A percentile compares a stretch with the other conserved stretches of the same genome.
Conservation (phyloP, 1,284 basidiomycete species). For the Pascua guehoae region DNA sequence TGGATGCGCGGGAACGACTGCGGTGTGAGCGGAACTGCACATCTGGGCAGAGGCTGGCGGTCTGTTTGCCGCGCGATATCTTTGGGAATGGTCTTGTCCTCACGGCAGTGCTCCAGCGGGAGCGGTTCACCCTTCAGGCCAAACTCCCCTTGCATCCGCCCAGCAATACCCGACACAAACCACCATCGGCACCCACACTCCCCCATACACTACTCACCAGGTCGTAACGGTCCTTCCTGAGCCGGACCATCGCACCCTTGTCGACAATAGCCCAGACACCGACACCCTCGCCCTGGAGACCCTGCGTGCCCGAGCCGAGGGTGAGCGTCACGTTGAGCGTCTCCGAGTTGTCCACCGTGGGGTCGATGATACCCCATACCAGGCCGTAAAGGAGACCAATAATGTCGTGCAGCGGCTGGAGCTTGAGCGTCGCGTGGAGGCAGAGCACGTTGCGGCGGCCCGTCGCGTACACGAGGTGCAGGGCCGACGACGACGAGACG, state of each 20-base stretch:
- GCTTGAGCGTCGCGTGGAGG: constrained; percentile 71
- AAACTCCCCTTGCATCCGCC: background rate
- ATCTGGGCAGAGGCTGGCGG: background rate
- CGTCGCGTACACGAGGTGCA: constrained; percentile 75
- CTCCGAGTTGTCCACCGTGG: constrained; percentile 61
- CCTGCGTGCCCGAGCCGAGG: constrained; percentile 56
- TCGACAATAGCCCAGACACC: constrained; percentile 80
- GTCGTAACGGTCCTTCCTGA: constrained; percentile 76
- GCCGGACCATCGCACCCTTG: constrained; percentile 67
- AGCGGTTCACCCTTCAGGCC: too few species aligned
- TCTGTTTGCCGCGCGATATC: too few species aligned
- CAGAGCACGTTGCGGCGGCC: constrained; percentile 71
- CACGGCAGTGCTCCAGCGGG: too few species aligned
- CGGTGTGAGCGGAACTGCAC: background rate
- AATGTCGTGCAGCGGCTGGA: constrained; percentile 77
- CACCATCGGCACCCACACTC: background rate
- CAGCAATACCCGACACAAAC: background rate
- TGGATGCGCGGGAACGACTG: constrained; percentile 44
- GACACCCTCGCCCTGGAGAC: constrained; percentile 50
- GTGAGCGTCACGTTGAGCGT: constrained; percentile 64
- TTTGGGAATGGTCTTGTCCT: background rate
- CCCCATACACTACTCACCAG: constrained; percentile 57
- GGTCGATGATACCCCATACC: constrained; percentile 63
- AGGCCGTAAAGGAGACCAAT: constrained; percentile 59
- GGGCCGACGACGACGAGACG: constrained; percentile 35